Percentiles rank a stretch among this genome's conserved stretches.
These are phyloP conservation scores for Graphiopsis chlorocephala DNA, from an alignment of 2,329 filamentous ascomycete species.

Conservation along the genomic window DNA sequence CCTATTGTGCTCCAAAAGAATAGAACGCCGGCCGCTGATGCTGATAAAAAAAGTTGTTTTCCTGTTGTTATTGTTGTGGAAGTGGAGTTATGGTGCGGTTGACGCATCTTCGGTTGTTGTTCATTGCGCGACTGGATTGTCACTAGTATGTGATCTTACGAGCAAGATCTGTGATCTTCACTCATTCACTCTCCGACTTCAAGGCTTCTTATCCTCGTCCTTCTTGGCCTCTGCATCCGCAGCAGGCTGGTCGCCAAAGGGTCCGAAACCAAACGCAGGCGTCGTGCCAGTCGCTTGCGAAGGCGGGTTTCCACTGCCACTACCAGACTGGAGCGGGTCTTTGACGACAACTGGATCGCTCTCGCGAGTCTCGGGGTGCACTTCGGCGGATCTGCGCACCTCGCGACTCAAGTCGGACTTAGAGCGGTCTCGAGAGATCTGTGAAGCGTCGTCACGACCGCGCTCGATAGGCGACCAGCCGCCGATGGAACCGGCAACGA, in stretches of 20 bases:
- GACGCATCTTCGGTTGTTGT: not conserved
- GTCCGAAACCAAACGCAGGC: constrained; percentile 42
- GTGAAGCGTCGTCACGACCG: constrained; percentile 40
- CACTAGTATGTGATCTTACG: not conserved
- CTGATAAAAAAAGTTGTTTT: not conserved
- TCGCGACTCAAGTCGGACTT: constrained; percentile 31
- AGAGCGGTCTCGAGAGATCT: constrained; percentile 33
- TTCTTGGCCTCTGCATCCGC: not conserved
- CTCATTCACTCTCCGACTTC: not conserved
- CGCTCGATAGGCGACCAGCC: constrained; percentile 69
- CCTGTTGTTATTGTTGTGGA: not conserved
- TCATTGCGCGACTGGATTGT: not conserved
- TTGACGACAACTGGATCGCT: constrained; percentile 48
- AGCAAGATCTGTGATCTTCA: not conserved
- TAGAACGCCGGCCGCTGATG: not conserved
- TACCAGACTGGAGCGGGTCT: constrained; percentile 36
- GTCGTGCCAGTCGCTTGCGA: constrained; percentile 46
- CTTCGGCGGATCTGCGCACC: constrained; percentile 41
- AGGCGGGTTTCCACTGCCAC: constrained; percentile 32
- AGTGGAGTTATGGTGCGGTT: not conserved
- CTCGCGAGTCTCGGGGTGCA: constrained; percentile 50
- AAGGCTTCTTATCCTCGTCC: constrained; percentile 36
- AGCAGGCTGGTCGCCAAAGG: constrained; percentile 41
- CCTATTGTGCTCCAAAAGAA: not conserved
- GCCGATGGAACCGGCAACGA: constrained; percentile 71